Base-by-base conservation (phyloP, 352 stramenopile species). In the Phytophthora vignae region DNA sequence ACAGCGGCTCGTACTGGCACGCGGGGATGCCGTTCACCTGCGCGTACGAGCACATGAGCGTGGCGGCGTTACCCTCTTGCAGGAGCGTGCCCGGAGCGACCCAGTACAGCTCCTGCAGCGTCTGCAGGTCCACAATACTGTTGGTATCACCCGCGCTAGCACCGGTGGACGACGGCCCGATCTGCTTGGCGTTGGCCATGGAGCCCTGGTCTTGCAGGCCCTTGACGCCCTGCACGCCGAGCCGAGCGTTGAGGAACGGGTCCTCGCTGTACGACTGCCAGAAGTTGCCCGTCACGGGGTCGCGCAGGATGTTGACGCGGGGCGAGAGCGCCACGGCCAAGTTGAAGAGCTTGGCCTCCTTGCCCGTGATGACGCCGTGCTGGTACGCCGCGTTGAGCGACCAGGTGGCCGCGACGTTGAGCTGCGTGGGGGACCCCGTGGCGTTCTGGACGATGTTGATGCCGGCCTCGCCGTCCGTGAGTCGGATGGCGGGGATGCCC, bases 261-360 rank as follows among this genome's bases (percentile, higher is more conserved):
- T 78, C 72, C 54, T 78, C 72, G 11, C 72, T 78, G 67, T 76
- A 78, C 5, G 72, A 78, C 58, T 78, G 72, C 72, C 72, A 78
- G 57, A 70, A 78, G 61, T 78, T 76, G 15, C 72, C 71, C 12
- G 60, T 38, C 1, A 61, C 62, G 17, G 67, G 38, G 36, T 78
- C 72, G 27, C 72, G 72, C 44, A 78, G 67, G 62, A 78, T 76
- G 67, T 78, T 78, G 12, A 78, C 72, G 3, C 72, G 72, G 8
- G 72, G 72, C 3, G 66, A 78, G 1, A 78, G 53, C 14, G 67
- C 55, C 53, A 78, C 67, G 29, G 52, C 61, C 42, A 78, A 65
- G 72, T 76, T 76, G 62, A 78, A 73, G 10, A 76, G 72, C 61
- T 78, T 78, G 19, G 61, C 55, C 48, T 78, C 72, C 19, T 78